Percentiles rank a stretch among this genome's conserved stretches.
These are phyloP conservation scores for Sporothrix brunneoviolacea DNA, from an alignment of 2,329 filamentous ascomycete species.

Conservation along the genomic window DNA sequence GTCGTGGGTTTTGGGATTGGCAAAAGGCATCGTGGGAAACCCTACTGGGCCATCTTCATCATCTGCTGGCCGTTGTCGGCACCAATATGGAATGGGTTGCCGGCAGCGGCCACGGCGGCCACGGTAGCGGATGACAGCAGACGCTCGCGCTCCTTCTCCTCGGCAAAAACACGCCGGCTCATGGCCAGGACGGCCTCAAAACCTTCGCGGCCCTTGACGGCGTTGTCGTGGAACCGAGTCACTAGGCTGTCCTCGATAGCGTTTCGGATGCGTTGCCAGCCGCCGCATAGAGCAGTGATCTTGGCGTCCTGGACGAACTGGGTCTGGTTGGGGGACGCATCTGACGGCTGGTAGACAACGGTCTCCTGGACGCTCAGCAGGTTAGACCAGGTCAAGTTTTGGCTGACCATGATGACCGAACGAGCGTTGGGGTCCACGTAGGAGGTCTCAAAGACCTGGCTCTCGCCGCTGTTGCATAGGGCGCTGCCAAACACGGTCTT, in stretches of 20 bases:
- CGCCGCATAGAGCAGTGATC: constrained; percentile 89
- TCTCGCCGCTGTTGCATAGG: constrained; percentile 54
- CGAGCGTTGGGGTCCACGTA: constrained; percentile 81
- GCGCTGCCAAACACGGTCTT: constrained; percentile 66
- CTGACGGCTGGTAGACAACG: constrained; percentile 68
- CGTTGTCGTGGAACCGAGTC: constrained; percentile 85
- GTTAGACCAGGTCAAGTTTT: constrained; percentile 90
- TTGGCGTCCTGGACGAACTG: constrained; percentile 83
- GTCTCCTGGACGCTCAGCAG: constrained; percentile 90
- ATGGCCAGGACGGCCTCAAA: constrained; percentile 94
- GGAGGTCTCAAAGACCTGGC: constrained; percentile 88
- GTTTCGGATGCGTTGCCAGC: constrained; percentile 96
- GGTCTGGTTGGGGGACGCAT: constrained; percentile 48
- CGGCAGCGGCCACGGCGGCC: constrained; percentile 17
- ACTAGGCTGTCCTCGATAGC: constrained; percentile 88
- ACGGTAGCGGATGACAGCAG: constrained; percentile 17
- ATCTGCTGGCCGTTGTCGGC: background rate
- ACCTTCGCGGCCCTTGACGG: constrained; percentile 80
- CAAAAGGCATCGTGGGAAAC: too few species aligned
- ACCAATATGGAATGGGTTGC: constrained; percentile 16
- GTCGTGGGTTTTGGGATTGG: too few species aligned
- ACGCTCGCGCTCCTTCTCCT: constrained; percentile 66
- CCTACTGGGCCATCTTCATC: constrained; percentile 7
- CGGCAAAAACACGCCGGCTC: constrained; percentile 83
- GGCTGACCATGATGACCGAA: constrained; percentile 93